Base-by-base conservation (phyloP, 176 grass and related monocot species). In the Guadua angustifolia region DNA sequence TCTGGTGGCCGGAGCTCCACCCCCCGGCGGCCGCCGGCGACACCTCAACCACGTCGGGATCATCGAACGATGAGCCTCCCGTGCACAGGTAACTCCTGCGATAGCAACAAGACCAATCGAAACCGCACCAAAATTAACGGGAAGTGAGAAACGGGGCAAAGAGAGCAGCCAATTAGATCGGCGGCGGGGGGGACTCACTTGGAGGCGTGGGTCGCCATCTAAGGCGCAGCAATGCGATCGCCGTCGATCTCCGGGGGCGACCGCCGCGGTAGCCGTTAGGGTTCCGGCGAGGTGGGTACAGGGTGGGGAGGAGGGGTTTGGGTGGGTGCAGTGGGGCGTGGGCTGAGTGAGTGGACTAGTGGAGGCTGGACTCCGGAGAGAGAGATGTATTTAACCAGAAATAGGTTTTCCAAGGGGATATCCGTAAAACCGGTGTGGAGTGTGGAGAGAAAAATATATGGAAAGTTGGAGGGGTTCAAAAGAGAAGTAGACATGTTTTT, bases 21-120 rank as follows among this genome's bases (percentile, higher is more conserved):
- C 80, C 88, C 19, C 44, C 86, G 16, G 82, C 63, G 43, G 69
- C 81, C 0, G 88, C 84, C 71, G 88, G 63, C 1, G 90, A 78
- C 17, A 94, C 39, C 88, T 94, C 93, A 38, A 92, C 65, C 50
- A 94, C 75, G 43, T 92, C 93, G 25, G 85, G 85, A 36, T 94
- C 90, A 63, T 90, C 87, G 65, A 76, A 88, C 35, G 87, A 86
- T 18, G 93, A 86, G 64, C 90, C 83, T 12, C 82, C 88, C 22
- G 88, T 63, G 74, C 60, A 86, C 51, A 92, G 75, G 19, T 76
- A 82, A 49, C 77, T 78, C 85, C 79, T 56, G 70, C 22, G 39
- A 19, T 36, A 32, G 1, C 21, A 57, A 43, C 52, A 52, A 35
- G 13, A 45, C 6, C 82, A 42, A 32, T 19, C 17, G 2, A 19